Evolutionary conservation across 495 filamentous ascomycete species (phyloP), one percentile per base, ranked within the genome.

Genomic region (Aspergillus panamensis): DNA sequence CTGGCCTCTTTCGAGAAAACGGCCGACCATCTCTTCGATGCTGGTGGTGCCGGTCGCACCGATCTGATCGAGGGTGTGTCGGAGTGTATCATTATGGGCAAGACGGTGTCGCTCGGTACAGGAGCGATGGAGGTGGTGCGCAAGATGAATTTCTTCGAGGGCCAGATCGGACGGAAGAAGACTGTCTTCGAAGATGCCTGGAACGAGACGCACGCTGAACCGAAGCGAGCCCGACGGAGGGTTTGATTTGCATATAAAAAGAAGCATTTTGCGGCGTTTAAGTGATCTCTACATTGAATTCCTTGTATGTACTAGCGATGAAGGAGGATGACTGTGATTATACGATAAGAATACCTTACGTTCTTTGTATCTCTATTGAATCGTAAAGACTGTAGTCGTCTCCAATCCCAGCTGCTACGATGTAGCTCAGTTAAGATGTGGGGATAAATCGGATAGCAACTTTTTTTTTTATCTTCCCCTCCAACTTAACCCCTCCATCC

Each of bases 1-100:
- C 86, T 97, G 1, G 94, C 94, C 0, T 95, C 90, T 13, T 98
- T 98, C 68, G 94, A 98, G 78, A 97, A 97, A 80, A 98, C 94
- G 25, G 91, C 94, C 0, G 94, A 98, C 69, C 94, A 98, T 74
- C 77, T 98, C 20, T 98, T 98, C 63, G 94, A 97, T 49, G 94
- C 94, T 19, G 95, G 93, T 51, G 87, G 89, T 45, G 83, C 85
- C 40, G 92, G 92, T 78, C 96, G 96, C 73, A 85, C 79, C 25
- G 94, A 98, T 72, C 76, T 80, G 44, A 90, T 98, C 51, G 89
- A 94, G 69, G 94, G 94, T 60, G 94, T 98, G 8, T 90, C 85
- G 29, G 94, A 98, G 74, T 96, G 92, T 73, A 97, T 98, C 67
- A 98, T 98, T 66, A 93, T 98, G 87, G 94, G 94, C 29, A 91